Evolutionary conservation across 345 rosid genomes (phyloP), one percentile per base, ranked within the genome.

Genomic region (Hypericum androsaemum): DNA sequence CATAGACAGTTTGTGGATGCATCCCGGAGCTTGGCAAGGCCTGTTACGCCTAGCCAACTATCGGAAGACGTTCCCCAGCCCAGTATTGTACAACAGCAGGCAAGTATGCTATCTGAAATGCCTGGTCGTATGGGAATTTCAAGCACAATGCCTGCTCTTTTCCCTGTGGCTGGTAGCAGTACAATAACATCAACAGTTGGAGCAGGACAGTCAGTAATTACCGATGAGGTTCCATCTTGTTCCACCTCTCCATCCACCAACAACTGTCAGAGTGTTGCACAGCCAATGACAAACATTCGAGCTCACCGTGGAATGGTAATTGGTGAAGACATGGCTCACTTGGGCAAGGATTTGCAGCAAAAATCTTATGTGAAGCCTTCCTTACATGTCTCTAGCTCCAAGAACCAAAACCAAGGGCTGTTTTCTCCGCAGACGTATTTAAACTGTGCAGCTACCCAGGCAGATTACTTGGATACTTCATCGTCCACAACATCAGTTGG

Each of bases 401-500:
- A 63, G 71, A 66, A 58, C 64, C 86, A 77, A 47, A 77, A 64
- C 56, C 80, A 62, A 46, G 77, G 75, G 12, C 60, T 57, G 64
- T 67, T 73, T 60, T 37, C 71, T 48, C 66, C 76, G 2, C 81
- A 73, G 44, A 22, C 67, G 32, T 77, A 65, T 64, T 50, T 66
- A 28, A 77, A 74, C 61, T 76, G 76, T 47, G 61, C 60, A 52
- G 52, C 65, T 50, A 50, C 73, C 22, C 86, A 70, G 52, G 48
- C 67, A 5, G 86, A 82, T 60, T 78, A 71, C 58, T 69, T 85
- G 73, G 95, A 85, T 55, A 73, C 84, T 8, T 85, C 89, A 50
- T 85, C 95, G 47, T 80, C 95, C 12, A 75, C 82, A 12, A 79
- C 81, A 13, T 82, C 89, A 43, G 71, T 71, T 44, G 76, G 84